Base-by-base conservation (phyloP, 192 early-diverging fungal species). In the Oehlia diaphana region DNA sequence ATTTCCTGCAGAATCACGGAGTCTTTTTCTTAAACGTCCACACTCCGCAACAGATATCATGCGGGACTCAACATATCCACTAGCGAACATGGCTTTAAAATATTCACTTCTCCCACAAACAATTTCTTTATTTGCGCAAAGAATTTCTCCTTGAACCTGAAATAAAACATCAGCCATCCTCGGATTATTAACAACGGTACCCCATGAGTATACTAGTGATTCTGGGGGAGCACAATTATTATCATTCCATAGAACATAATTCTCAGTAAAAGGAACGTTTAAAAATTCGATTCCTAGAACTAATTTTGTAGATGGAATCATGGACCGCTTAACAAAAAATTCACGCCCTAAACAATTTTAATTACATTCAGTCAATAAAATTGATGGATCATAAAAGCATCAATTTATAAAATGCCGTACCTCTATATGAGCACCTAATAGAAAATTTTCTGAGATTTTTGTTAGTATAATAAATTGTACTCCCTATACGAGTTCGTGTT, bases 161-260 rank as follows among this genome's bases (percentile, higher is more conserved):
- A 73, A 73, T 12, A 47, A n/a, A 16, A 73, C 71, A 73, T 73
- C 71, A 14, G 71, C 71, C 71, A 72, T 49, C 19, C 71, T 42
- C 13, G 71, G 47, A 50, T 72, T 72, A 42, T 72, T 72, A 13
- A 72, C 23, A 44, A 23, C 71, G 19, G 42, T 50, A 26, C 10
- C 19, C 71, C 71, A 72, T 42, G 71, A 72, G 19, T 72, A 8
- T 4, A 72, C 39, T 23, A 72, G 39, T 49, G 71, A 72, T 12
- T 72, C 42, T 72, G 71, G 71, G 7, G 47, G 37, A 14, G 39
- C n/a, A 72, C 44, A 72, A 5, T 49, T 42, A 72, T 72, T 72
- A 39, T 72, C 71, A 50, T 50, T 72, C 71, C 71, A 72, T 13
- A 42, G 8, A 14, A 72, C 71, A 26, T n/a, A n/a, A 21, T 28